Conservation (phyloP, 163 green algal genomes). For the Chlamydomonas reinhardtii region DNA sequence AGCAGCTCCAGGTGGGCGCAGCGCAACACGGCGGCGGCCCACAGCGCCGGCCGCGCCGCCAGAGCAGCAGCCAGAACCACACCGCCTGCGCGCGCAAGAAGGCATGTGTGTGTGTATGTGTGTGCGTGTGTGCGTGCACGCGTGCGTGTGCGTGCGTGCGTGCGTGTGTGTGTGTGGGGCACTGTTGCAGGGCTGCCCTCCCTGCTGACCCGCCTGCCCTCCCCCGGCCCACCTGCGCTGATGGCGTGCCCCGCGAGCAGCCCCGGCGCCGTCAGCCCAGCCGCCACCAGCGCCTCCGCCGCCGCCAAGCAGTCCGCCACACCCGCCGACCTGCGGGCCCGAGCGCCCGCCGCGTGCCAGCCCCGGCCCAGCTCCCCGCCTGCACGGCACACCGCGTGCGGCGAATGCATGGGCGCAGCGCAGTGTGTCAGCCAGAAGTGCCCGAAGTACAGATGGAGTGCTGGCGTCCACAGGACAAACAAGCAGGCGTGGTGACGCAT, state of each 20-base stretch:
- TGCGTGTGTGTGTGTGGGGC: too few relatives aligned
- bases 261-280: slow-evolving; percentile 54
- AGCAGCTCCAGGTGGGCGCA: slow-evolving; percentile 82
- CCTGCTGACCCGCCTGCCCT: too few relatives aligned
- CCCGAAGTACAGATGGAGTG: too few relatives aligned
- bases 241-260: slow-evolving; percentile 65
- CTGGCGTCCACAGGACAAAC: too few relatives aligned
- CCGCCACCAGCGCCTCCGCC: slow-evolving; percentile 60
- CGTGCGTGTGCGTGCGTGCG: too few relatives aligned
- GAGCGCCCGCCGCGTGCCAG: slow-evolving; percentile 67
- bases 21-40: slow-evolving; percentile 73
- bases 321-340: slow-evolving; percentile 57
- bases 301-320: slow-evolving; percentile 69
- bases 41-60: slow-evolving; percentile 40
- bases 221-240: slow-evolving; percentile 62
- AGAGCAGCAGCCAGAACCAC: slow-evolving; percentile 66
- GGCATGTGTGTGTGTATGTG: background rate
- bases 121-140: too few relatives aligned
- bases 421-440: too few relatives aligned
- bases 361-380: slow-evolving; percentile 56
- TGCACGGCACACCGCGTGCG: too few relatives aligned
- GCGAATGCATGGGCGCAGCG: too few relatives aligned
- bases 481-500: too few relatives aligned
- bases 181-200: too few relatives aligned
- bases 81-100: slow-evolving; percentile 58